These are phyloP conservation scores for Botrytis galanthina DNA, from an alignment of 2,329 filamentous ascomycete genomes.

Conservation along the genomic window DNA sequence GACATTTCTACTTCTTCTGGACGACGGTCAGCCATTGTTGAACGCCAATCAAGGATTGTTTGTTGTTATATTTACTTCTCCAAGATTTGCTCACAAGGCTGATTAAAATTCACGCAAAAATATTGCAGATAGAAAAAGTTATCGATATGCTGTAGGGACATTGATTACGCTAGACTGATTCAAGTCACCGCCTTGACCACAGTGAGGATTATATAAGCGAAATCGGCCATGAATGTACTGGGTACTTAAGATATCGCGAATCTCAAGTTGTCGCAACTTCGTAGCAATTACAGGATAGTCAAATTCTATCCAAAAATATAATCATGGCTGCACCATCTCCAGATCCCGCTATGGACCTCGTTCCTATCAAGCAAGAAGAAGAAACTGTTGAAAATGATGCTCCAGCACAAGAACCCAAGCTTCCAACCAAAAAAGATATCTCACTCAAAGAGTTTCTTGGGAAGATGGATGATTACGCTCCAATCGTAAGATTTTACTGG, in stretches of 20 bases:
- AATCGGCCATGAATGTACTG: background rate
- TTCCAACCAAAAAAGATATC: slow-evolving; percentile 84
- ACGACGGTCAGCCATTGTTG: slow-evolving; percentile 56
- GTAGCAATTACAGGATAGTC: background rate
- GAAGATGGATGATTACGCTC: slow-evolving; percentile 98
- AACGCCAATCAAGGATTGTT: slow-evolving; percentile 24
- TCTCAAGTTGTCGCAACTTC: background rate
- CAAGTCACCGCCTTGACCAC: slow-evolving; percentile 20
- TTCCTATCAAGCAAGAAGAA: slow-evolving; percentile 32
- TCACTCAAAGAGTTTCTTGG: slow-evolving; percentile 87
- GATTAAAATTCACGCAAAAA: slow-evolving; percentile 20
- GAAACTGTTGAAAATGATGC: slow-evolving; percentile 46
- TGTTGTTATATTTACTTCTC: slow-evolving; percentile 33
- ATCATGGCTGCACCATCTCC: slow-evolving; percentile 38
- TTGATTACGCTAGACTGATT: slow-evolving; percentile 13
- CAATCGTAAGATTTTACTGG: slow-evolving; percentile 67
- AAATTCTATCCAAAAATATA: slow-evolving; percentile 17
- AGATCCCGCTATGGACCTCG: slow-evolving; percentile 36
- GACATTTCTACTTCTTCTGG: slow-evolving; percentile 48
- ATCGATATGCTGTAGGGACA: slow-evolving; percentile 5
- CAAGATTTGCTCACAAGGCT: slow-evolving; percentile 28
- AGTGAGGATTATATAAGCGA: background rate
- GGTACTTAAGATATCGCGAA: slow-evolving; percentile 4
- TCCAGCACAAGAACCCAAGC: slow-evolving; percentile 55
- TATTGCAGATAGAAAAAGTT: slow-evolving; percentile 19